These are phyloP conservation scores for Paulinella micropora DNA, from an alignment of 78 protist species.

Conservation along the genomic window DNA sequence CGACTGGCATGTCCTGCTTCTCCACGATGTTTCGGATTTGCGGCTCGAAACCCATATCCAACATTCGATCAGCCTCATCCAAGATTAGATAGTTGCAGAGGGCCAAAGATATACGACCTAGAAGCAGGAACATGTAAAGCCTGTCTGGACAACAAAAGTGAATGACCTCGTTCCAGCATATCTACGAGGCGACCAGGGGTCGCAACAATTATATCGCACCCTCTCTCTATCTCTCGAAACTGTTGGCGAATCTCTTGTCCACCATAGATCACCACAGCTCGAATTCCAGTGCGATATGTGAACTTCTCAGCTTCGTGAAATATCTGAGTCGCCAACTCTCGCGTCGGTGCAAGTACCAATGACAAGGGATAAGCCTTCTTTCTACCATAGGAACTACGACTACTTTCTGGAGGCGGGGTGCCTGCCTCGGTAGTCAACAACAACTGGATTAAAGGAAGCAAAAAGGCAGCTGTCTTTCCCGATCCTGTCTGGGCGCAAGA, in stretches of 20 bases:
- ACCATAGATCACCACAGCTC: constrained; percentile 81
- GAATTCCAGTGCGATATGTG: constrained; percentile 53
- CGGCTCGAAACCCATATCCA: constrained; percentile 99
- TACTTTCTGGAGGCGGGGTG: too few species aligned
- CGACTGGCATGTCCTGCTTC: constrained; percentile 59
- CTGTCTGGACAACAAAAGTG: background rate
- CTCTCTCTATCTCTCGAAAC: constrained; percentile 58
- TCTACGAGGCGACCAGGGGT: constrained; percentile 93
- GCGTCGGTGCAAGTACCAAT: constrained; percentile 92
- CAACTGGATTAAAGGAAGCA: too few species aligned
- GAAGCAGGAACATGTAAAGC: too few species aligned
- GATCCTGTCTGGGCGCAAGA: constrained; percentile 99
- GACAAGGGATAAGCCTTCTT: constrained; percentile 18
- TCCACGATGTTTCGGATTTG: constrained; percentile 84
- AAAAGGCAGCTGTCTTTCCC: constrained; percentile 92
- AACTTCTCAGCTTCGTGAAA: constrained; percentile 41
- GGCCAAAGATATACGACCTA: background rate
- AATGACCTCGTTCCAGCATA: background rate
- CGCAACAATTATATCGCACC: constrained; percentile 87
- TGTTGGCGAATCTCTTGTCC: constrained; percentile 65
- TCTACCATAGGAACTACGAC: background rate
- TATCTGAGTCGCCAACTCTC: constrained; percentile 74
- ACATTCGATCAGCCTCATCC: constrained; percentile 99
- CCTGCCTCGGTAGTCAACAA: too few species aligned
- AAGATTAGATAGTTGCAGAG: constrained; percentile 37